Evolutionary conservation across 768 basidiomycete species (phyloP), one percentile per base, ranked within the genome.

Genomic region (Fistulinella prunicolor): DNA sequence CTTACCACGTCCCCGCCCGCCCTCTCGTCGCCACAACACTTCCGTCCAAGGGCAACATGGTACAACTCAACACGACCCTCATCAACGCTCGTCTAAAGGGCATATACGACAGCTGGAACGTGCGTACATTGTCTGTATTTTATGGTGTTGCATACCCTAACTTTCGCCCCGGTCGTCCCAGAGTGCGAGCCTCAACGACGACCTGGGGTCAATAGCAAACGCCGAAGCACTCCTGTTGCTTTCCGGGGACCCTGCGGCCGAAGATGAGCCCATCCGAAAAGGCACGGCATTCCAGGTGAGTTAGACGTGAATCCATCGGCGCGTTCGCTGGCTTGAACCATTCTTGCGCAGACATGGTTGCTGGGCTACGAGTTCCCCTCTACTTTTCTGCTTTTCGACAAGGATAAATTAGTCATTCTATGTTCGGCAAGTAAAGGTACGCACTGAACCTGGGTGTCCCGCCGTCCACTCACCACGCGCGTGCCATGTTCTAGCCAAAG

Each of bases 351-450:
- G 95, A 94, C 94, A 63, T 96, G 94, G 90, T 76, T 99, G 16
- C 79, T 98, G 32, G 95, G 94, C 13, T 98, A 94, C 67, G 95
- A 99, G 68, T 98, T 98, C 62, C 96, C 95, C 3, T 92, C 93
- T 0, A 97, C 95, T 0, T 74, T 97, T 23, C 77, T 94, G 49
- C 73, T 97, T 17, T 88, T 98, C 59, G 78, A 84, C 48, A 86
- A 86, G 59, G 74, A 85, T 45, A 87, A 80, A 60, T 70, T 98
- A 17, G 73, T 74, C 28, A 85, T 97, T 34, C 71, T 96, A 22
- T 94, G 90, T 54, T 94, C 92, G 20, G 79, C 88, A 1, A 89
- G 85, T 17, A 95, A 97, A 80, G 89, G 94, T 92, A 51, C 52
- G 69, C 46, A 36, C 9, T 40, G 2, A 34, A 6, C 38, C 9